Base-by-base conservation (phyloP, 768 basidiomycete species). In the Leccinum fibrillosum region DNA sequence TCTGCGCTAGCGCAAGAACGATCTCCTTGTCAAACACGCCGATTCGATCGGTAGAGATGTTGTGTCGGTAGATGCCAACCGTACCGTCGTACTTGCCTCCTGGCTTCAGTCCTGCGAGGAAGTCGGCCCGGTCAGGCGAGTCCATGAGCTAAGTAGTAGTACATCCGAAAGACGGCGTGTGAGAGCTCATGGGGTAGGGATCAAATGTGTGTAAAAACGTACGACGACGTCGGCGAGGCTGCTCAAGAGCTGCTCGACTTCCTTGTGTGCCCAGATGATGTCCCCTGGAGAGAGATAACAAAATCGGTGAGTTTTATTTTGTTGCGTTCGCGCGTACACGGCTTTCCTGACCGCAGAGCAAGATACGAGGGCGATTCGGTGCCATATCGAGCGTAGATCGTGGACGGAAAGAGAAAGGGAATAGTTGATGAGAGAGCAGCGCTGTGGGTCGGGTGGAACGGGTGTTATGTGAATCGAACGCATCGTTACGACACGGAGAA, bases 11-110 rank as follows among this genome's bases (percentile, higher is more conserved):
- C 0, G 80, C 83, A 51, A 78, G 72, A 62, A 97, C 79, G 62
- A 96, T 78, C 61, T 88, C 89, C 70, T 84, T 82, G 71, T 97
- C 91, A 66, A 93, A 94, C 15, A 83, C 74, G 19, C 91, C 93
- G 64, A 94, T 86, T 42, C 72, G 75, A 50, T 78, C 74, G 6
- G 84, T 76, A 6, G 89, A 90, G 26, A 75, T 74, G 72, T 90
- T 89, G 70, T 90, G 82, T 44, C 90, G 81, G 76, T 92, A 95
- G 55, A 97, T 86, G 13, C 83, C 94, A 11, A 87, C 80, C 1
- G 82, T 80, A 26, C 84, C 83, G 25, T 78, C 78, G 74, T 93
- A 96, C 72, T 88, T 92, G 8, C 88, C 88, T 0, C 84, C 85
- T 5, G 82, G 75, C 48, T 78, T 72, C 54, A 90, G 81, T 52